Evolutionary conservation across 257 asterid species (phyloP).

Genomic region (Nicotiana noctiflora): DNA sequence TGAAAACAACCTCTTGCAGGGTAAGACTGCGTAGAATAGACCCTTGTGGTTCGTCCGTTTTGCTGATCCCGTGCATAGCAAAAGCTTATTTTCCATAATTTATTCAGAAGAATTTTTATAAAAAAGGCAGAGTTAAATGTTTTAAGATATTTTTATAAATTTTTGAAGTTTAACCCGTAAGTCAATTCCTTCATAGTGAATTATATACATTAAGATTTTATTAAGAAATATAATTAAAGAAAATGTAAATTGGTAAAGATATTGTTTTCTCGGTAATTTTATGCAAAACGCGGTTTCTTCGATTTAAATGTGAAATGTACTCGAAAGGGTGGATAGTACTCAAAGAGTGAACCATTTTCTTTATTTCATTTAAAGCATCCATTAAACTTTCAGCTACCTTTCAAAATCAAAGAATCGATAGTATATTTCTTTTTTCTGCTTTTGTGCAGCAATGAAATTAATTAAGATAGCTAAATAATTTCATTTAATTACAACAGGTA

Average conservation of each 20-base stretch:
- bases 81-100: too few relatives aligned
- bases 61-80: too few relatives aligned
- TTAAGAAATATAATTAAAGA: neutral
- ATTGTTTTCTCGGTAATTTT: neutral
- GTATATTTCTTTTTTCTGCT: neutral
- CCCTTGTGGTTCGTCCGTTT: too few relatives aligned
- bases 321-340: neutral
- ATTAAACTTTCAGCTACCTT: constrained; percentile 40
- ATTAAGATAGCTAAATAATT: constrained; percentile 8
- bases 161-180: too few relatives aligned
- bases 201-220: neutral
- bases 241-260: too few relatives aligned
- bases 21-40: too few relatives aligned
- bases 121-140: too few relatives aligned
- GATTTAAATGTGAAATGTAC: neutral
- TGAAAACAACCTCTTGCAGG: too few relatives aligned
- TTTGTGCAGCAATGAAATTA: neutral
- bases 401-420: neutral
- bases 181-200: too few relatives aligned
- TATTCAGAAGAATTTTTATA: too few relatives aligned
- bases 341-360: neutral
- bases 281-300: neutral
- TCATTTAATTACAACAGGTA: constrained; percentile 43
- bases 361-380: constrained; percentile 21
- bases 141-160: too few relatives aligned